Percentiles rank a stretch among this genome's conserved stretches.
phyloP scores from a whole-genome alignment of 176 grass and related monocot genomes.

The Areca catechu region DNA sequence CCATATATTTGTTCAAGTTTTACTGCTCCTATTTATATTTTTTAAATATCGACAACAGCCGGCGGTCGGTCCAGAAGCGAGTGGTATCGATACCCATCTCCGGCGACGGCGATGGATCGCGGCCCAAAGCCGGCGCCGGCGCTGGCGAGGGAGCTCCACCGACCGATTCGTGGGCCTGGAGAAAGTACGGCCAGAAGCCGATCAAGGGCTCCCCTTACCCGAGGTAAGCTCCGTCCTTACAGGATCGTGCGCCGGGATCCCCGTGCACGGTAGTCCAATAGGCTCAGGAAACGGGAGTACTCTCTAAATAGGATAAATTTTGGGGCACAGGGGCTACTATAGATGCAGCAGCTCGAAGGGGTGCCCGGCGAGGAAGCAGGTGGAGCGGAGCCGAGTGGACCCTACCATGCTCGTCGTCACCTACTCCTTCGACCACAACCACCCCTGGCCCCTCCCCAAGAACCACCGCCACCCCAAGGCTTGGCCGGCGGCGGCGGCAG shows the following conservation, averaged over 20 bases:
- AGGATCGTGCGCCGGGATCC: too few relatives aligned
- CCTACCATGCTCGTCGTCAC: conserved; percentile 75
- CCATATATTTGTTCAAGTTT: background rate
- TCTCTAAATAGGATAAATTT: too few relatives aligned
- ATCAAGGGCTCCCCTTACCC: conserved; percentile 98
- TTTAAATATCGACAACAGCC: conserved; percentile 25
- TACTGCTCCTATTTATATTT: background rate
- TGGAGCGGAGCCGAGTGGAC: conserved; percentile 72
- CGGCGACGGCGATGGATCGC: conserved; percentile 30
- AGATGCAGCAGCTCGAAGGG: conserved; percentile 90
- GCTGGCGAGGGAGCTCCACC: conserved; percentile 72
- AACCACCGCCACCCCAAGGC: conserved; percentile 32
- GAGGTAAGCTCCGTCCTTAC: conserved; percentile 20
- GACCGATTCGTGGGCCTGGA: conserved; percentile 96
- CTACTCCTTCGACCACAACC: conserved; percentile 90
- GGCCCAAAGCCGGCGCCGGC: conserved; percentile 31
- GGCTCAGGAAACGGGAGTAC: too few relatives aligned
- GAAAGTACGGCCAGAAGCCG: conserved; percentile 98
- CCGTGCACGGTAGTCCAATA: too few relatives aligned
- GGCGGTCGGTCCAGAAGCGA: conserved; percentile 84
- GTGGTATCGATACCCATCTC: conserved; percentile 68
- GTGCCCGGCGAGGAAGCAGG: conserved; percentile 88
- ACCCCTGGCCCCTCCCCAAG: conserved; percentile 51
- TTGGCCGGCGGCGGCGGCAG: background rate
- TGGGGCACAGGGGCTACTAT: conserved; percentile 64